Evolutionary conservation across 495 filamentous ascomycete species (phyloP).

Genomic region (Pyronema omphalodes): DNA sequence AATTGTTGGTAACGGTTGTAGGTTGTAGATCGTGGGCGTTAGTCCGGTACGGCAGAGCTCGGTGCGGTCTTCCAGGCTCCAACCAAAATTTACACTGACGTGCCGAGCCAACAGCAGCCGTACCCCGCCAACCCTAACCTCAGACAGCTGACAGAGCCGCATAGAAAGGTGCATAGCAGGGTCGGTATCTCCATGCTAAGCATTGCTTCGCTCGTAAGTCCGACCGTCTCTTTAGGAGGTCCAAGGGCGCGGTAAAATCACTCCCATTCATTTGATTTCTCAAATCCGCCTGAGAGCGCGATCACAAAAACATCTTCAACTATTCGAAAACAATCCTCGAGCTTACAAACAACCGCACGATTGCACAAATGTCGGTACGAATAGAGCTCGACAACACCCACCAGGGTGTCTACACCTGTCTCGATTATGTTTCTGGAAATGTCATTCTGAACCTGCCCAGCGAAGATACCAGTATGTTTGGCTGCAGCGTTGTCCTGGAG

Average conservation of each 20-base stretch:
- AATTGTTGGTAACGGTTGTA: not conserved
- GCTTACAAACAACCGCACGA: too few species aligned
- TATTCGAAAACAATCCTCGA: not conserved
- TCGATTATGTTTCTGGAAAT: constrained; percentile 57
- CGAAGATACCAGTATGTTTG: constrained; percentile 3
- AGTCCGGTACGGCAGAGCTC: not conserved
- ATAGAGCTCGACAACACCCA: constrained; percentile 48
- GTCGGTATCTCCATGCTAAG: not conserved
- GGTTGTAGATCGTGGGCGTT: not conserved
- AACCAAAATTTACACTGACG: not conserved
- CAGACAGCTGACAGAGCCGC: not conserved
- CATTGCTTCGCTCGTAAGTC: not conserved
- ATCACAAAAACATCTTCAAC: not conserved
- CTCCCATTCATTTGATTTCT: not conserved
- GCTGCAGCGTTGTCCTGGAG: not conserved
- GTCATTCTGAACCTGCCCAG: constrained; percentile 3
- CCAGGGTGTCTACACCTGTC: constrained; percentile 68
- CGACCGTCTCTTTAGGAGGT: not conserved
- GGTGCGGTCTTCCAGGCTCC: not conserved
- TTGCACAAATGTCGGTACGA: constrained; percentile 47
- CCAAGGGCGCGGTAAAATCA: not conserved
- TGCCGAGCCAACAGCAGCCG: not conserved
- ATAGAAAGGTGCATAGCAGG: not conserved
- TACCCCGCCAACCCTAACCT: not conserved
- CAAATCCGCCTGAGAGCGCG: not conserved